These are phyloP conservation scores for Massariosphaeria phaeospora DNA, from an alignment of 495 filamentous ascomycete genomes.

Conservation along the genomic window DNA sequence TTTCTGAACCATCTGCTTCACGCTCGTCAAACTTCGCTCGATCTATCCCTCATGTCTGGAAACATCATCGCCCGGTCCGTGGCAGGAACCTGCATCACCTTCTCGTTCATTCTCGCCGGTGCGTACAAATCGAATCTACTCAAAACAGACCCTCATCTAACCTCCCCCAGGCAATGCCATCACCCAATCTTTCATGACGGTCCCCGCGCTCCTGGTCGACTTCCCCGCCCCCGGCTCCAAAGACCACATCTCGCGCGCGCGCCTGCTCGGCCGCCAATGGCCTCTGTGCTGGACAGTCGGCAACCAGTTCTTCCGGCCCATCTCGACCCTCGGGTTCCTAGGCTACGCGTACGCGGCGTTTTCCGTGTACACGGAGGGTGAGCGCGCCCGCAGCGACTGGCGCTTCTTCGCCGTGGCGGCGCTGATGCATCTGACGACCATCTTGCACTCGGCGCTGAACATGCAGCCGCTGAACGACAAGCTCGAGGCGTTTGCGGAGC, in stretches of 20 bases:
- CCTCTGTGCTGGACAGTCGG: slow-evolving; percentile 47
- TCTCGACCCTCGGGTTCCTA: slow-evolving; percentile 46
- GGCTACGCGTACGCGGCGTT: slow-evolving; percentile 45
- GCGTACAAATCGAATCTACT: slow-evolving; percentile 4
- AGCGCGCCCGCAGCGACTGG: slow-evolving; percentile 36
- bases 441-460: slow-evolving; percentile 47
- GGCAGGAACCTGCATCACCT: slow-evolving; percentile 26
- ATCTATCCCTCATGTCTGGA: slow-evolving; percentile 26
- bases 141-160: slow-evolving; percentile 1
- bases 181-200: slow-evolving; percentile 50
- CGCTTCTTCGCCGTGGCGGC: slow-evolving; percentile 41
- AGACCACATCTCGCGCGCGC: slow-evolving; percentile 40
- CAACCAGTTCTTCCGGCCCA: slow-evolving; percentile 49
- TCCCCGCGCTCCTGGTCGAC: slow-evolving; percentile 45
- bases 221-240: slow-evolving; percentile 44
- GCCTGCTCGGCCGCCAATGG: slow-evolving; percentile 47
- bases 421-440: slow-evolving; percentile 42
- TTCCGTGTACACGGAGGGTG: slow-evolving; percentile 24
- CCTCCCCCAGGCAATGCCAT: slow-evolving; percentile 45
- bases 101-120: slow-evolving; percentile 46
- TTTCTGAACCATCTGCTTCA: neutral
- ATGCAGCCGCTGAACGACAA: slow-evolving; percentile 51
- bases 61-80: slow-evolving; percentile 26
- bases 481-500: slow-evolving; percentile 39
- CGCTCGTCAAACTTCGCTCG: too few species aligned